These are phyloP conservation scores for Fusarium sp. DNA, from an alignment of 2,329 filamentous ascomycete species.

Conservation along the genomic window DNA sequence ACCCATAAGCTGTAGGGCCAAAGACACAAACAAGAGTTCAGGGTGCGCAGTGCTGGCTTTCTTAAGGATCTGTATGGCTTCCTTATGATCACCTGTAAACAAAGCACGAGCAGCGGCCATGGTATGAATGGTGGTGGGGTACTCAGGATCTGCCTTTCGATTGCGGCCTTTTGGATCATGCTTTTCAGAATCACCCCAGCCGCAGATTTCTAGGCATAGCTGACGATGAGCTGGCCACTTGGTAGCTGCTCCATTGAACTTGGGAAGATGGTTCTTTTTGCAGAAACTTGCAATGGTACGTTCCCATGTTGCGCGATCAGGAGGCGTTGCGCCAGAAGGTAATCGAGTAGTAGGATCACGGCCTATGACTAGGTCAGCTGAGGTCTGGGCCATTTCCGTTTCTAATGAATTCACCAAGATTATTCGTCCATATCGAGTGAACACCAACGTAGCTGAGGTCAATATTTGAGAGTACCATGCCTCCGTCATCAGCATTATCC, in stretches of 20 bases:
- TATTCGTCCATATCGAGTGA: conserved; percentile 74
- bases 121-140: conserved; percentile 68
- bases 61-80: conserved; percentile 76
- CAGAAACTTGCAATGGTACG: conserved; percentile 71
- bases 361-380: conserved; percentile 49
- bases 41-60: conserved; percentile 69
- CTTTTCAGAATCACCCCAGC: conserved; percentile 70
- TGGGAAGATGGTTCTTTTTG: conserved; percentile 67
- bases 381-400: background rate
- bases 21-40: conserved; percentile 73
- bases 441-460: conserved; percentile 83
- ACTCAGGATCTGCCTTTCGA: conserved; percentile 54
- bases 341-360: conserved; percentile 59
- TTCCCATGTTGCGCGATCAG: conserved; percentile 66
- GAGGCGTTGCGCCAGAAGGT: conserved; percentile 53
- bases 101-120: conserved; percentile 80
- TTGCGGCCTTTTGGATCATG: conserved; percentile 56
- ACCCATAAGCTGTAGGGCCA: conserved; percentile 71
- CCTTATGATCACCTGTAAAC: conserved; percentile 74
- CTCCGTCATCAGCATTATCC: conserved; percentile 69
- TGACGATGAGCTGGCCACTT: conserved; percentile 75
- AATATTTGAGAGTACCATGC: conserved; percentile 74
- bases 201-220: conserved; percentile 78
- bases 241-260: conserved; percentile 71
- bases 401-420: conserved; percentile 63